Base-by-base conservation (phyloP, 208 protist genomes). In the Polymyxa betae region DNA sequence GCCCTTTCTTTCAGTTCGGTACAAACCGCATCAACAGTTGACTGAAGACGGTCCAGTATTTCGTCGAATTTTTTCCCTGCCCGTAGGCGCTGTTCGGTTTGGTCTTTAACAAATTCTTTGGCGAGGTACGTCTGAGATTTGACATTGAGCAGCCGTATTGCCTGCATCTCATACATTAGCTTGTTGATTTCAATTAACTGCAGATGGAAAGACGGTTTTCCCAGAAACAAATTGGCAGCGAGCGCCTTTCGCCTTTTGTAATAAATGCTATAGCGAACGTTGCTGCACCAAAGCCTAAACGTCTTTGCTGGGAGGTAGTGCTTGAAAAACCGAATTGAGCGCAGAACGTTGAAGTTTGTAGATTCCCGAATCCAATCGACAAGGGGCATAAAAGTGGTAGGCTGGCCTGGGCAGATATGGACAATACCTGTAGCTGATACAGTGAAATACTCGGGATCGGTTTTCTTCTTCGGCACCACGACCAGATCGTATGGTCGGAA, bases 381-480 rank as follows among this genome's bases (percentile, higher is more conserved):
- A 1, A 93, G 89, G 10, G 41, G 82, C 16, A 88, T 93, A 89
- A 92, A 93, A 78, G 91, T 96, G 0, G 96, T 97, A 5, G 96
- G 96, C 66, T 95, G 88, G 1, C 95, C 95, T 35, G 96, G 96
- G 20, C 93, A 88, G 38, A 98, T 94, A 92, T 98, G 97, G 12
- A 98, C 97, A 35, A 97, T 95, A 41, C 97, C 97, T 0, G 95
- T 97, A 1, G 96, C 95, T 54, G 96, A 97, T 93, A 98, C 96
- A 87, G 97, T 96, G 90, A 97, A 98, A 90, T 98, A 96, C 91
- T 98, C 96, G 0, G 93, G 92, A 32, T 97, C 93, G 88, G 96
- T 93, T 12, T 93, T 78, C 0, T 93, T 94, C n/a, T 93, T 32
- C 93, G 96, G 91, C 44, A 96, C 95, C 16, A 98, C 96, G 77